These are phyloP conservation scores for Cardamine chenopodiifolia DNA, from an alignment of 345 rosid species.

Conservation along the genomic window DNA sequence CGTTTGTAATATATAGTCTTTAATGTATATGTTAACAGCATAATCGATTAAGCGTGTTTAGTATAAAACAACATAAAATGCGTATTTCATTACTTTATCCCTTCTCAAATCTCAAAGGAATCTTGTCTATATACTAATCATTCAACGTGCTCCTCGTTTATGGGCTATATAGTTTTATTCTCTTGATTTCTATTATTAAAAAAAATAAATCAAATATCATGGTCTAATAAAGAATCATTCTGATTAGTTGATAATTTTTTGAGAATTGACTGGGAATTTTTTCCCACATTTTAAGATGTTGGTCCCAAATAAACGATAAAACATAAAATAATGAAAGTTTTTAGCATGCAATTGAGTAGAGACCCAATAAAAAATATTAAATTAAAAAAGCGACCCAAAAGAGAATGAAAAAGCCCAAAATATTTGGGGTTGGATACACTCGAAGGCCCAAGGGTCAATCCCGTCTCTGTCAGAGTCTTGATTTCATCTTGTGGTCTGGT, in stretches of 20 bases:
- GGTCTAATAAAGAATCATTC: too few species aligned
- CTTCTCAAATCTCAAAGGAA: background rate
- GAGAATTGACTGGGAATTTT: background rate
- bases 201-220: background rate
- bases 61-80: background rate
- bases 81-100: background rate
- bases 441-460: slow-evolving; percentile 30
- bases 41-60: slow-evolving; percentile 7
- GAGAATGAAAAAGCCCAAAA: slow-evolving; percentile 4
- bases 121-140: background rate
- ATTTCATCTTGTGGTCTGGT: slow-evolving; percentile 20
- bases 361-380: background rate
- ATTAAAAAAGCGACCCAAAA: background rate
- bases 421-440: slow-evolving; percentile 42
- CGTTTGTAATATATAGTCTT: slow-evolving; percentile 1
- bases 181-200: background rate
- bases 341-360: background rate
- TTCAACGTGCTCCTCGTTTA: background rate
- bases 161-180: background rate
- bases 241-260: too few species aligned
- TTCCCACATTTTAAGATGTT: background rate
- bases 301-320: background rate
- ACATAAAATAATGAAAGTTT: too few species aligned
- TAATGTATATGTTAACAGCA: slow-evolving; percentile 18
- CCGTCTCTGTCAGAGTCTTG: slow-evolving; percentile 53